A percentile compares a stretch with the other conserved stretches of the same genome.
These are phyloP conservation scores for Bruguiera hainesii DNA, from an alignment of 441 rosid genomes.

Conservation along the genomic window DNA sequence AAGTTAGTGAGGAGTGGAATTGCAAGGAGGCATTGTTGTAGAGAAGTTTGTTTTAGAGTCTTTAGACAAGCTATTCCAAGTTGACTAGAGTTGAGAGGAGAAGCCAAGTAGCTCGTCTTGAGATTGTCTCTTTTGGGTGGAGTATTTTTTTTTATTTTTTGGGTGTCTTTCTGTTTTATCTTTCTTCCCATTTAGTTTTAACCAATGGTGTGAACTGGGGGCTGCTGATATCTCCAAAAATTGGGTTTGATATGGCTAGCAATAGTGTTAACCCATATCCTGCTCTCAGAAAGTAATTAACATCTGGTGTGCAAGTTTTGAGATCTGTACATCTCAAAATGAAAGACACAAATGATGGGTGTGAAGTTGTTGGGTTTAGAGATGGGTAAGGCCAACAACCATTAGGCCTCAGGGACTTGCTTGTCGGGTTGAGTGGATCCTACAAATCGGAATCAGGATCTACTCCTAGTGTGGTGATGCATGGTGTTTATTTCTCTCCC, in stretches of 20 bases:
- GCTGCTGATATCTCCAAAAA: conserved; percentile 17
- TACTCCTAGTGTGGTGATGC: conserved; percentile 33
- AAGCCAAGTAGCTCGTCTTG: conserved; percentile 10
- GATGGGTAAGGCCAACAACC: conserved; percentile 46
- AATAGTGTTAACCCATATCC: conserved; percentile 15
- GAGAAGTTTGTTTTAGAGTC: conserved; percentile 34
- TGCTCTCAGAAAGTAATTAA: neutral
- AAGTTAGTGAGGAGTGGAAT: conserved; percentile 31
- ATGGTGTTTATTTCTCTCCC: conserved; percentile 28
- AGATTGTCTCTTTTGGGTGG: conserved; percentile 25
- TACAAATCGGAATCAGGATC: conserved; percentile 64
- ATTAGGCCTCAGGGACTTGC: conserved; percentile 28
- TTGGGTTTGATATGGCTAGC: conserved; percentile 15
- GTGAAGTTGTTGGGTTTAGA: conserved; percentile 38
- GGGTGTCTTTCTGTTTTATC: neutral
- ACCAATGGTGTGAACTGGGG: conserved; percentile 17
- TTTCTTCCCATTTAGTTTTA: too few relatives aligned
- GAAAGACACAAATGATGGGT: conserved; percentile 17
- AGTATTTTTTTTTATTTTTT: conserved; percentile 6
- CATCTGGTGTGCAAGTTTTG: conserved; percentile 3
- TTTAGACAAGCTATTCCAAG: conserved; percentile 16
- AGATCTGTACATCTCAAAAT: neutral
- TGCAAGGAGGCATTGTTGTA: conserved; percentile 42
- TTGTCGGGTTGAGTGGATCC: conserved; percentile 54
- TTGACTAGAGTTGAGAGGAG: conserved; percentile 24